phyloP scores from a whole-genome alignment of 192 early-diverging fungal species.

The Phlyctochytrium bullatum region DNA sequence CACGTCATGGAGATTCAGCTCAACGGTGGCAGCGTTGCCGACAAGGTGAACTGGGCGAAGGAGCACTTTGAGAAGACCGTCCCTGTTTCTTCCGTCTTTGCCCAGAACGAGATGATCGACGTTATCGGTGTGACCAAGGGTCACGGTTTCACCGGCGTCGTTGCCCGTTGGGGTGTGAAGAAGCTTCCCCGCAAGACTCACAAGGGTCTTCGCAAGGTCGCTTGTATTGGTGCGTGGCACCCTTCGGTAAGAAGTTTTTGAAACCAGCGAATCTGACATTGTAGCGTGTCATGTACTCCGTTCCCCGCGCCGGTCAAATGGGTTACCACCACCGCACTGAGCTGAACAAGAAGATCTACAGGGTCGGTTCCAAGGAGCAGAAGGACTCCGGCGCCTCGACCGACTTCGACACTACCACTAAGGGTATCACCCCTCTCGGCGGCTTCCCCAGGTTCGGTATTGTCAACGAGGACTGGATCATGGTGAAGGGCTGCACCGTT shows the following conservation, averaged over 20 bases:
- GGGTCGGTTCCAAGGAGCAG: constrained; percentile 84
- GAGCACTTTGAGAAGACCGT: constrained; percentile 98
- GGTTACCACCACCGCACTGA: constrained; percentile 99
- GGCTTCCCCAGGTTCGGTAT: constrained; percentile 99
- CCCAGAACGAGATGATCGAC: constrained; percentile 99
- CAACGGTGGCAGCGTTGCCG: constrained; percentile 93
- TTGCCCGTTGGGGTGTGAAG: constrained; percentile 99
- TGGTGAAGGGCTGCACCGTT: constrained; percentile 96
- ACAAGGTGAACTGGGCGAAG: constrained; percentile 98
- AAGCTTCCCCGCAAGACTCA: constrained; percentile 99
- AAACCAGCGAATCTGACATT: neutral
- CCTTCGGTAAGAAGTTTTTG: constrained; percentile 48
- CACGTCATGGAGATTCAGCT: constrained; percentile 99
- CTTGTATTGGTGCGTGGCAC: constrained; percentile 99
- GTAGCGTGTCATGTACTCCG: constrained; percentile 90
- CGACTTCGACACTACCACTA: constrained; percentile 94
- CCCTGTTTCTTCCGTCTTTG: constrained; percentile 85
- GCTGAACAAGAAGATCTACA: constrained; percentile 99
- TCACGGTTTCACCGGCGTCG: constrained; percentile 99
- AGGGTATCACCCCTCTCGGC: constrained; percentile 96
- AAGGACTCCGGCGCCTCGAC: constrained; percentile 82
- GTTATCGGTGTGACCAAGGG: constrained; percentile 99
- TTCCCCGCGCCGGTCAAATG: constrained; percentile 99
- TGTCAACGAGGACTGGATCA: constrained; percentile 97
- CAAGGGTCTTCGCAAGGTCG: constrained; percentile 99